Conservation (phyloP, 805 yeast species). For the Metschnikowia continentalis region DNA sequence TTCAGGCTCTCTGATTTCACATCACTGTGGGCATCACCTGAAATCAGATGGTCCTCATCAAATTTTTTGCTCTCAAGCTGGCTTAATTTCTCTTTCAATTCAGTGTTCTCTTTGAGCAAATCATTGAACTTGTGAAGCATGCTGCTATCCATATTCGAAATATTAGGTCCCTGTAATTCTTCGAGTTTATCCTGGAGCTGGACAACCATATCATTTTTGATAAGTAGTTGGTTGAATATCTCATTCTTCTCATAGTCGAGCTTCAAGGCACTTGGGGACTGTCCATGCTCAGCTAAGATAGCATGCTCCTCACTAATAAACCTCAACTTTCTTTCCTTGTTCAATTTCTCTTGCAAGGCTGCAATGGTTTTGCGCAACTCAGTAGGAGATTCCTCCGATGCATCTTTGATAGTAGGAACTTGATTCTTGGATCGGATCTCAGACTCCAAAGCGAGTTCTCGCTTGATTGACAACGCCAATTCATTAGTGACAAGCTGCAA, state of each 20-base stretch:
- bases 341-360: slow-evolving; percentile 52
- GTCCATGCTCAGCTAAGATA: slow-evolving; percentile 49
- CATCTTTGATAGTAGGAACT: background rate
- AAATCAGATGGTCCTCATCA: background rate
- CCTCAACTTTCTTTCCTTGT: slow-evolving; percentile 61
- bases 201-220: slow-evolving; percentile 45
- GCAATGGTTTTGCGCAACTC: slow-evolving; percentile 38
- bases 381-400: slow-evolving; percentile 27
- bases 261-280: slow-evolving; percentile 51
- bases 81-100: slow-evolving; percentile 26
- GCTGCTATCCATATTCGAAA: slow-evolving; percentile 27
- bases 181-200: slow-evolving; percentile 46
- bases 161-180: slow-evolving; percentile 23
- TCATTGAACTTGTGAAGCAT: slow-evolving; percentile 38
- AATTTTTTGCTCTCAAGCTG: background rate
- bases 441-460: slow-evolving; percentile 62
- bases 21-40: background rate
- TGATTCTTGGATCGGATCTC: slow-evolving; percentile 24
- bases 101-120: slow-evolving; percentile 37
- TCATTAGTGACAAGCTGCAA: slow-evolving; percentile 67
- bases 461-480: slow-evolving; percentile 63
- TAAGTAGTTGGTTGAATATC: slow-evolving; percentile 43
- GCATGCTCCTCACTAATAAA: slow-evolving; percentile 71
- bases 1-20: slow-evolving; percentile 6
- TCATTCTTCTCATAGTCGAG: slow-evolving; percentile 54